Evolutionary conservation across 306 rosid species (phyloP).

Genomic region (Quercus aquifolioides): DNA sequence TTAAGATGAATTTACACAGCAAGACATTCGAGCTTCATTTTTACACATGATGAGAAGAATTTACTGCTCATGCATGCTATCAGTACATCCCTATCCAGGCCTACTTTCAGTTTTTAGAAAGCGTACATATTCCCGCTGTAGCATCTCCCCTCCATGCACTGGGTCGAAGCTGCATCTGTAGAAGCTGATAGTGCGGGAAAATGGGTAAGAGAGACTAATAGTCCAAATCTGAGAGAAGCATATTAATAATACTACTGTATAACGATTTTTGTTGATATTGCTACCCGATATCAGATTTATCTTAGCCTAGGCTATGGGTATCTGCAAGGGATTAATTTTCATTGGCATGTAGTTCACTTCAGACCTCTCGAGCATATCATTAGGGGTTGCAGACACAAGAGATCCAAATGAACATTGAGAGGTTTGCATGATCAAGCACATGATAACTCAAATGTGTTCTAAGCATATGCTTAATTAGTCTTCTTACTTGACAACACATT

Average conservation of each 20-base stretch:
- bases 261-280: background rate
- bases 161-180: slow-evolving; percentile 70
- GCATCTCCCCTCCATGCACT: slow-evolving; percentile 69
- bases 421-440: background rate
- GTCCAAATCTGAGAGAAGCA: background rate
- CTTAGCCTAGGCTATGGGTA: background rate
- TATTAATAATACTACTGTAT: background rate
- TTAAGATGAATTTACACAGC: background rate
- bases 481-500: background rate
- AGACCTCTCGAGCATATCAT: background rate
- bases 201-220: slow-evolving; percentile 3
- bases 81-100: slow-evolving; percentile 24
- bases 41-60: slow-evolving; percentile 31
- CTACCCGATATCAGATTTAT: background rate
- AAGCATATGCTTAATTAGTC: background rate
- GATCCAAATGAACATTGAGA: background rate
- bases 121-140: slow-evolving; percentile 63
- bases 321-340: background rate
- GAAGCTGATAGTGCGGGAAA: slow-evolving; percentile 46
- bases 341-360: background rate
- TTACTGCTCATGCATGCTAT: background rate
- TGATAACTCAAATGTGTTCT: too few relatives aligned
- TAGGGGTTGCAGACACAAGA: background rate
- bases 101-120: slow-evolving; percentile 51
- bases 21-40: slow-evolving; percentile 16